Conservation (phyloP, 352 stramenopile species). For the Phytophthora sp. region DNA sequence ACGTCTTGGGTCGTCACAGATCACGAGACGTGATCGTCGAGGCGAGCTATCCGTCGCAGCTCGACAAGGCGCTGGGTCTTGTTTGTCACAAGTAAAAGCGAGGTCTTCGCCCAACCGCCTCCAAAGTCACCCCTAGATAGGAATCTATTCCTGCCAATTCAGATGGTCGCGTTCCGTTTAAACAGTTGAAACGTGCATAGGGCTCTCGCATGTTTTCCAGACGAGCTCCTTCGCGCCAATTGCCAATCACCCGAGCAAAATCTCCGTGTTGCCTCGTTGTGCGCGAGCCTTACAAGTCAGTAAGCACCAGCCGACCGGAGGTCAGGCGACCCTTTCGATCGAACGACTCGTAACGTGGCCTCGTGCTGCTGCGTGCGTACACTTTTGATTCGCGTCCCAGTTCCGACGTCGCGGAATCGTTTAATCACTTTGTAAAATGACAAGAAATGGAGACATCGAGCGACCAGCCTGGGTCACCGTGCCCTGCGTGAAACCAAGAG, state of each 20-base stretch:
- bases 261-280: too few species aligned
- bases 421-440: slow-evolving; percentile 29
- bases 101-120: background rate
- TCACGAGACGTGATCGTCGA: too few species aligned
- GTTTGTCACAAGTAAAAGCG: slow-evolving; percentile 17
- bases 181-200: background rate
- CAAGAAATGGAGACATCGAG: slow-evolving; percentile 33
- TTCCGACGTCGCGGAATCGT: slow-evolving; percentile 23
- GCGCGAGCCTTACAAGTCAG: slow-evolving; percentile 23
- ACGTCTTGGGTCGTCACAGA: too few species aligned
- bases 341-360: slow-evolving; percentile 30
- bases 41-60: slow-evolving; percentile 10
- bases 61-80: slow-evolving; percentile 6
- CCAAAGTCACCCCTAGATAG: background rate
- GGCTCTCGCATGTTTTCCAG: slow-evolving; percentile 22
- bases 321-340: slow-evolving; percentile 34
- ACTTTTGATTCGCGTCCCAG: slow-evolving; percentile 33
- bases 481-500: slow-evolving; percentile 71
- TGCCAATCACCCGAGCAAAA: slow-evolving; percentile 26
- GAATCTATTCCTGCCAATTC: slow-evolving; percentile 7
- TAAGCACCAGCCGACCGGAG: slow-evolving; percentile 19
- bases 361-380: slow-evolving; percentile 16
- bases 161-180: slow-evolving; percentile 3
- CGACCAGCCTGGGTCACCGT: slow-evolving; percentile 71
- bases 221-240: background rate